Conservation (phyloP, 1,284 basidiomycete species). For the Vanrija pseudolonga region DNA sequence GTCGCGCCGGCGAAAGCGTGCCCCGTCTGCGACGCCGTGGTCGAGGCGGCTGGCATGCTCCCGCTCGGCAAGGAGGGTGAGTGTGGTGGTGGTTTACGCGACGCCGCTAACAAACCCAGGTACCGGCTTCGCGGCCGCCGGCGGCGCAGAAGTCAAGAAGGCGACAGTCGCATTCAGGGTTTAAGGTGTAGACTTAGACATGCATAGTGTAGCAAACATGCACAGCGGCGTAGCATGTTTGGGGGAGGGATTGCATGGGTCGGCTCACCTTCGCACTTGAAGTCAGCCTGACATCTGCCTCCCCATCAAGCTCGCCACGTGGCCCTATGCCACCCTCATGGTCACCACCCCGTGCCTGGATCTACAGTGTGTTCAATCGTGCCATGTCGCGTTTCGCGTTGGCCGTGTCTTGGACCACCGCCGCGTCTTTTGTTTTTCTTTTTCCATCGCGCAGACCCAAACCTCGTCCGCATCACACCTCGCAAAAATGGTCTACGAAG, state of each 20-base stretch:
- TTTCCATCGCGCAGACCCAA: background rate
- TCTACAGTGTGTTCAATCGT: no score
- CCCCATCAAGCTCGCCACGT: no score
- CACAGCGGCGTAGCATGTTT: no score
- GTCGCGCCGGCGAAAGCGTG: conserved; percentile 71
- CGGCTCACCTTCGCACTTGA: no score
- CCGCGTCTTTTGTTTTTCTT: background rate
- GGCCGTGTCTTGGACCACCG: no score
- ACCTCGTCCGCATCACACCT: no score
- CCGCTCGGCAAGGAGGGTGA: conserved; percentile 67
- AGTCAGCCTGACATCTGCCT: no score
- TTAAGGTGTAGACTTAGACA: conserved; percentile 12
- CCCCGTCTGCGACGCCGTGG: conserved; percentile 67
- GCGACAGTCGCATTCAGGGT: conserved; percentile 40
- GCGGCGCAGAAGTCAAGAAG: conserved; percentile 66
- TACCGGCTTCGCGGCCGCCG: conserved; percentile 83
- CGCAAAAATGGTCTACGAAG: conserved; percentile 61
- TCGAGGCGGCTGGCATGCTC: conserved; percentile 30
- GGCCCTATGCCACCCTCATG: no score
- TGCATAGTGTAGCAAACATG: background rate
- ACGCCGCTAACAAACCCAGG: conserved; percentile 53
- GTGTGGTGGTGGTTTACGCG: conserved; percentile 24
- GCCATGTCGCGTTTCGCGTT: no score
- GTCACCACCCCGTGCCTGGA: no score
- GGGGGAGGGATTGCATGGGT: no score